Percentiles rank a stretch among this genome's conserved stretches.
These are phyloP conservation scores for Arachis monticola DNA, from an alignment of 331 rosid species.

Conservation along the genomic window DNA sequence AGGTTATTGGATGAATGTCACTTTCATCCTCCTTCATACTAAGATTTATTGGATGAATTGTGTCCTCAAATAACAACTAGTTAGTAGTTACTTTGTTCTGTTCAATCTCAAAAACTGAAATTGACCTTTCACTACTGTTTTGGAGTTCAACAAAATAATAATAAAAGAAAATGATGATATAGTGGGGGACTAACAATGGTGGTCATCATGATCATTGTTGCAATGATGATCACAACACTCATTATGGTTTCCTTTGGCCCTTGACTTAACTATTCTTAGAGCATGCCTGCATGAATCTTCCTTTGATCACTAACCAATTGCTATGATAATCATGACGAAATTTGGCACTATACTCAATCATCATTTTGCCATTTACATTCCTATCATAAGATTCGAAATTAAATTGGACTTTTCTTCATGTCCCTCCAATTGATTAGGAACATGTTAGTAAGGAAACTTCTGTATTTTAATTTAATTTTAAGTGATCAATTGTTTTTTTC, in stretches of 20 bases:
- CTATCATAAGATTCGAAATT: neutral
- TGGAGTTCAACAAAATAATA: conserved; percentile 36
- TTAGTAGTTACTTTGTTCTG: conserved; percentile 10
- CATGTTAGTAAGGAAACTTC: neutral
- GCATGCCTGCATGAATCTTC: conserved; percentile 47
- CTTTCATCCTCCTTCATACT: conserved; percentile 30
- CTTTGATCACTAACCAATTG: neutral
- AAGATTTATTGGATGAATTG: conserved; percentile 10
- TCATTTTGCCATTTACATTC: conserved; percentile 13
- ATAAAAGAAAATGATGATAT: neutral
- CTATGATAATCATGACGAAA: conserved; percentile 17
- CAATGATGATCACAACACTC: conserved; percentile 40
- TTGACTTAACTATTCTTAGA: conserved; percentile 37
- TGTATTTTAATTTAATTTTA: neutral
- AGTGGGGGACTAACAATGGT: conserved; percentile 42
- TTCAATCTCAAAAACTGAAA: conserved; percentile 46
- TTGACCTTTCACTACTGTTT: conserved; percentile 47
- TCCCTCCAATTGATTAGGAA: neutral
- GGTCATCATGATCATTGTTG: conserved; percentile 48
- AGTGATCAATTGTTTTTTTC: neutral
- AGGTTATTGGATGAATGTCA: conserved; percentile 37
- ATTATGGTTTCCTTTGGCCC: conserved; percentile 46
- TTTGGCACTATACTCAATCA: neutral
- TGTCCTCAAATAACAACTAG: conserved; percentile 11
- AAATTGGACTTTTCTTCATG: neutral